phyloP scores from a whole-genome alignment of 257 asterid genomes.

The Fraxinus excelsior region DNA sequence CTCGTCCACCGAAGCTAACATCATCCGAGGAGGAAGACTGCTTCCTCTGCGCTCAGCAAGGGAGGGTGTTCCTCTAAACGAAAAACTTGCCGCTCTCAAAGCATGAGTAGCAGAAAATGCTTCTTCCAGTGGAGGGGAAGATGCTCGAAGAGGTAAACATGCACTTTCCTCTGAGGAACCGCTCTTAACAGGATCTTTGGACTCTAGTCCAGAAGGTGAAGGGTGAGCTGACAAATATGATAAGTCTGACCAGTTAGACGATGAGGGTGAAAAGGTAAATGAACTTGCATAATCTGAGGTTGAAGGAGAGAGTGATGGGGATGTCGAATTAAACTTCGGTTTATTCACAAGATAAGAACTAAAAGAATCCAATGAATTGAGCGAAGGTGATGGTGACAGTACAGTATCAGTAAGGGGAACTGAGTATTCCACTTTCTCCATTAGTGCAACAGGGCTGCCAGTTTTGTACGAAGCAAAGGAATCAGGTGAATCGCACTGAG shows the following conservation, averaged over 20 bases:
- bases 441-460: constrained; percentile 44
- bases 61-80: constrained; percentile 38
- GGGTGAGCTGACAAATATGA: constrained; percentile 70
- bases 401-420: constrained; percentile 38
- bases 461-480: constrained; percentile 48
- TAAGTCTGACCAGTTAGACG: constrained; percentile 85
- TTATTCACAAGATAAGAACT: constrained; percentile 51
- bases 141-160: constrained; percentile 31
- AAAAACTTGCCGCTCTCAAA: constrained; percentile 31
- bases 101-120: constrained; percentile 27
- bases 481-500: constrained; percentile 44
- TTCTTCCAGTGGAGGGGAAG: constrained; percentile 37
- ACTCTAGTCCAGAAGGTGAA: constrained; percentile 51
- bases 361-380: constrained; percentile 59
- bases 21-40: constrained; percentile 47
- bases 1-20: constrained; percentile 54
- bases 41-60: constrained; percentile 57
- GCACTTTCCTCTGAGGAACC: constrained; percentile 34
- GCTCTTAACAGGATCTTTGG: constrained; percentile 32
- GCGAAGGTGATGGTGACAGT: constrained; percentile 51
- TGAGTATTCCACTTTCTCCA: constrained; percentile 33
- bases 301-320: constrained; percentile 80
- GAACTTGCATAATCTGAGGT: constrained; percentile 75
- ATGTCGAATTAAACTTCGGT: constrained; percentile 51
- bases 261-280: constrained; percentile 80